These are phyloP conservation scores for Maudiozyma pseudohumilis DNA, from an alignment of 805 yeast genomes.

Conservation along the genomic window DNA sequence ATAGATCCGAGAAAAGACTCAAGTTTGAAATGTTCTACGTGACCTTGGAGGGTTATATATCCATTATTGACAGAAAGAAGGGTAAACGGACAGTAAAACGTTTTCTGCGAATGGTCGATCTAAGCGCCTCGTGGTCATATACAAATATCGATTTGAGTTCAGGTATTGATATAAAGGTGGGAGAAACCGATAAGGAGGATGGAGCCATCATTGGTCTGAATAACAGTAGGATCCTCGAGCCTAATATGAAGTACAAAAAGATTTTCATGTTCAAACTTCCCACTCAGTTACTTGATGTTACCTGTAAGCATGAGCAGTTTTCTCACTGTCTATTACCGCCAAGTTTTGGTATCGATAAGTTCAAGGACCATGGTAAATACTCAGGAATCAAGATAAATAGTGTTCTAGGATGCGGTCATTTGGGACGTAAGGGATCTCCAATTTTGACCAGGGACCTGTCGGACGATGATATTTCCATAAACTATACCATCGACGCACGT, in stretches of 20 bases:
- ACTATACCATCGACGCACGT: conserved; percentile 47
- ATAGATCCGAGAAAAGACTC: conserved; percentile 36
- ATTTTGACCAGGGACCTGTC: conserved; percentile 42
- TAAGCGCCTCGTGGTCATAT: conserved; percentile 45
- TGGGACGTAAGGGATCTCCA: conserved; percentile 44
- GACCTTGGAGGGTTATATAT: conserved; percentile 42
- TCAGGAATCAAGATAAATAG: conserved; percentile 26
- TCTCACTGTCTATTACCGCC: conserved; percentile 34
- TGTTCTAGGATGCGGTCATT: conserved; percentile 40
- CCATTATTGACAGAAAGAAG: conserved; percentile 14
- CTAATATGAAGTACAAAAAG: conserved; percentile 44
- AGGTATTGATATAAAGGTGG: conserved; percentile 39
- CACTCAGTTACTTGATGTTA: conserved; percentile 39
- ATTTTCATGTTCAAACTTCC: conserved; percentile 53
- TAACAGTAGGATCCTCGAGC: conserved; percentile 38
- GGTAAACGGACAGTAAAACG: conserved; percentile 22
- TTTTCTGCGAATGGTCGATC: conserved; percentile 49
- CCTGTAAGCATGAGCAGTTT: conserved; percentile 39
- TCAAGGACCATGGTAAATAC: conserved; percentile 26
- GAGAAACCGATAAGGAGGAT: conserved; percentile 36
- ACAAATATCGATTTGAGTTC: conserved; percentile 43
- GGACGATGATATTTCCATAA: conserved; percentile 37
- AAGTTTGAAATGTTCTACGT: conserved; percentile 55
- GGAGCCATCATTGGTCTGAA: conserved; percentile 42
- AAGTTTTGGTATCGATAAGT: conserved; percentile 32